A percentile compares a stretch with the other conserved stretches of the same genome.
phyloP scores from a whole-genome alignment of 164 flowering plant genomes.

The Aristolochia contorta region DNA sequence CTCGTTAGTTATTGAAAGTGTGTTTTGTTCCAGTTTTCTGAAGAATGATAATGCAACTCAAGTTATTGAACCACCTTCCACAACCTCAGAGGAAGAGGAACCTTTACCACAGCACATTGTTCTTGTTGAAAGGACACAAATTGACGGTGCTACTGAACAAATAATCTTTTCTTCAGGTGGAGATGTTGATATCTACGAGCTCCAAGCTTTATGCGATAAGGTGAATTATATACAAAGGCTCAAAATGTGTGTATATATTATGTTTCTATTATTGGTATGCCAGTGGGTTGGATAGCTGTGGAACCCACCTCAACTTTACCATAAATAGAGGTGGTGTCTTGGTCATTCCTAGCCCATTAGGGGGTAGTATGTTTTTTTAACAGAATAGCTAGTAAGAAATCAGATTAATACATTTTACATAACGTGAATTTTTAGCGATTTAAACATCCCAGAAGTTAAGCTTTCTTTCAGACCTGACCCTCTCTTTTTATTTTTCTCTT shows the following conservation, averaged over 20 bases:
- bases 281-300: too few relatives aligned
- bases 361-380: too few relatives aligned
- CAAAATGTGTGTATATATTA: neutral
- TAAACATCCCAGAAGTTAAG: too few relatives aligned
- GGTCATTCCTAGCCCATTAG: too few relatives aligned
- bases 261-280: neutral
- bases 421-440: too few relatives aligned
- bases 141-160: slow-evolving; percentile 71
- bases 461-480: too few relatives aligned
- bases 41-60: slow-evolving; percentile 51
- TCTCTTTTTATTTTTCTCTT: too few relatives aligned
- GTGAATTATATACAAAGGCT: slow-evolving; percentile 20
- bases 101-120: slow-evolving; percentile 63
- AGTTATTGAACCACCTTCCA: slow-evolving; percentile 58
- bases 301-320: too few relatives aligned
- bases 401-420: too few relatives aligned
- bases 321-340: too few relatives aligned
- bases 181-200: slow-evolving; percentile 72
- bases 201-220: slow-evolving; percentile 86
- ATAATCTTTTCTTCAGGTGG: slow-evolving; percentile 87
- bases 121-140: slow-evolving; percentile 56
- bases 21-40: slow-evolving; percentile 37
- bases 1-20: neutral
- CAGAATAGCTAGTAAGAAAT: too few relatives aligned
- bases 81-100: slow-evolving; percentile 53